Conservation (phyloP, 2,329 filamentous ascomycete genomes). For the Penicillium verrucosum region DNA sequence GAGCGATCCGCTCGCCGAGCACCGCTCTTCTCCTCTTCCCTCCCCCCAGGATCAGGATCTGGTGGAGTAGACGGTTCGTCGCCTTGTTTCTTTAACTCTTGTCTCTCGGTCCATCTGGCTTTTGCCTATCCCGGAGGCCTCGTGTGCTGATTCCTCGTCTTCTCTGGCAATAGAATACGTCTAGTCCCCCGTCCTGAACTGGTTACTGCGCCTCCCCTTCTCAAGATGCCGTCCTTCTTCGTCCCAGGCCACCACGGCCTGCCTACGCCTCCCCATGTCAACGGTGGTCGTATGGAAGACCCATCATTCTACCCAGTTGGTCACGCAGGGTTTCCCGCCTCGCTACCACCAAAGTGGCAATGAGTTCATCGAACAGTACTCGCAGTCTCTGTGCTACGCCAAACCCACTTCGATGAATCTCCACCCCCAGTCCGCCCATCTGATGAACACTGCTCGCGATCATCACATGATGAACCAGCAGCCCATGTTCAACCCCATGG, state of each 20-base stretch:
- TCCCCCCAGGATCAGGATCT: conserved; percentile 38
- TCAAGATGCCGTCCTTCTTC: conserved; percentile 45
- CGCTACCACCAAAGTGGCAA: conserved; percentile 44
- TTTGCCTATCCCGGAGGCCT: conserved; percentile 5
- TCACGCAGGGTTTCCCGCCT: conserved; percentile 41
- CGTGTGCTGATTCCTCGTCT: conserved; percentile 23
- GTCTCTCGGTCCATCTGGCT: conserved; percentile 2
- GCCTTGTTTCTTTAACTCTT: conserved; percentile 6
- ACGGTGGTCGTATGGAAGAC: conserved; percentile 40
- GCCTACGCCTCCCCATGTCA: conserved; percentile 43
- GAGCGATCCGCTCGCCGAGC: conserved; percentile 42
- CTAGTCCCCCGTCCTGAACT: conserved; percentile 39
- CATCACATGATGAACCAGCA: conserved; percentile 33
- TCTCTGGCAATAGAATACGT: conserved; percentile 26
- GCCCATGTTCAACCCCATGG: conserved; percentile 36
- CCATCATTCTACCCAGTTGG: conserved; percentile 39
- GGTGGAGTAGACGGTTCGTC: conserved; percentile 45
- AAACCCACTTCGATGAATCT: conserved; percentile 36
- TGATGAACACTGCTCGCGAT: conserved; percentile 35
- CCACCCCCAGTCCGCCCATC: conserved; percentile 30
- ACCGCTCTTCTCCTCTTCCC: conserved; percentile 30
- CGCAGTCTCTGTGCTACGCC: conserved; percentile 42
- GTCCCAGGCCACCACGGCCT: conserved; percentile 39
- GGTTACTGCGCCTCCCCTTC: conserved; percentile 20
- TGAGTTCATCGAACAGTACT: conserved; percentile 48